A percentile compares a stretch with the other conserved stretches of the same genome.
Evolutionary conservation across 2,329 filamentous ascomycete species (phyloP).

Genomic region (Ascochyta rabiei): DNA sequence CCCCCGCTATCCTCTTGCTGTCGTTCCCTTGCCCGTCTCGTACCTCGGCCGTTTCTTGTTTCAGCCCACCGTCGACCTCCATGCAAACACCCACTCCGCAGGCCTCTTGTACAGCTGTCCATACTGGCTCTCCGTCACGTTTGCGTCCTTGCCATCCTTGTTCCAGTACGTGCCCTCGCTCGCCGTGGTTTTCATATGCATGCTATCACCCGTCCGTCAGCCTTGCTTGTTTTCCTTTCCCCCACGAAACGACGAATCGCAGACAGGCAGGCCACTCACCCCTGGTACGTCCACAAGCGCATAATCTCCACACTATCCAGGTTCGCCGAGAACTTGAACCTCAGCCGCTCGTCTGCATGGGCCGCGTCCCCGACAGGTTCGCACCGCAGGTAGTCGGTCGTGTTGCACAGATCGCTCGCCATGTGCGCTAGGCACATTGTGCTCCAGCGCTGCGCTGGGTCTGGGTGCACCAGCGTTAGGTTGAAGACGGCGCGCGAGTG

Average conservation of each 20-base stretch:
- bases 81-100: conserved; percentile 11
- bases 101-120: conserved; percentile 8
- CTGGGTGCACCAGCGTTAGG: neutral
- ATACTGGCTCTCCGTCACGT: conserved; percentile 18
- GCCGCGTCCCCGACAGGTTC: neutral
- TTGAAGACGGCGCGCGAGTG: neutral
- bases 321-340: neutral
- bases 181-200: conserved; percentile 1
- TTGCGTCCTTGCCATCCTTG: conserved; percentile 2
- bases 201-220: neutral
- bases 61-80: conserved; percentile 7
- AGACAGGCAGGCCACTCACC: no score
- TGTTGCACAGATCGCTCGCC: neutral
- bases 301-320: neutral
- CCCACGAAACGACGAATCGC: no score
- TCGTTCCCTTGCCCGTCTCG: neutral
- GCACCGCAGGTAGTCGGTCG: neutral
- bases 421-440: neutral
- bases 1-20: no score
- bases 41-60: no score
- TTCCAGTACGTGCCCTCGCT: conserved; percentile 17
- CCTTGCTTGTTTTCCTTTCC: no score
- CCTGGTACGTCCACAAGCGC: neutral
- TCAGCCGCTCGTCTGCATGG: neutral
- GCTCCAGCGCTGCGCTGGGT: neutral